Conservation (phyloP, 805 yeast species). For the Yamadazyma sp. region DNA sequence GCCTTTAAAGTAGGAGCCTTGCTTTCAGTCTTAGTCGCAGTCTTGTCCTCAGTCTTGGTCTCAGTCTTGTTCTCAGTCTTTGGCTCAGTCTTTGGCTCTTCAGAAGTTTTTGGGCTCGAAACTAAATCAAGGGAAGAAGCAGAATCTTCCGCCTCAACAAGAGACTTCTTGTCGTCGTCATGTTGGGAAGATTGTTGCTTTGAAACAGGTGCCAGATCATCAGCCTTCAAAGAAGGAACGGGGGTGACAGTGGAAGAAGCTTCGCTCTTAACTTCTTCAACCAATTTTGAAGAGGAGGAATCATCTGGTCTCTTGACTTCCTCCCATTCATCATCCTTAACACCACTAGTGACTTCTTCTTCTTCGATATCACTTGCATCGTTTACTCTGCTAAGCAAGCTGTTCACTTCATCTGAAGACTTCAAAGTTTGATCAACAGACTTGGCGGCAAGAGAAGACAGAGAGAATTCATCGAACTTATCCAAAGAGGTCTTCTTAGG, state of each 20-base stretch:
- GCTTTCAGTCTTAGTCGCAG: conserved; percentile 25
- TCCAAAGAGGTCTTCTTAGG: conserved; percentile 13
- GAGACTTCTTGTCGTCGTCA: conserved; percentile 3
- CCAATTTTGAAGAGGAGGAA: conserved; percentile 8
- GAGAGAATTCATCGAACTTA: conserved; percentile 5
- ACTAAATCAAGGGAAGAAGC: not conserved
- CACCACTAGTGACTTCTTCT: conserved; percentile 25
- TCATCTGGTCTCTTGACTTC: conserved; percentile 33
- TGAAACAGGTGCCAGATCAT: conserved; percentile 1
- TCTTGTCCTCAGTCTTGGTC: conserved; percentile 18
- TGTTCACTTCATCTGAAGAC: conserved; percentile 34
- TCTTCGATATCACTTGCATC: conserved; percentile 43
- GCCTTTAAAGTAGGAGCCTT: conserved; percentile 66
- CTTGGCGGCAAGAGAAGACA: conserved; percentile 15
- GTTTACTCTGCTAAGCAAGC: conserved; percentile 37
- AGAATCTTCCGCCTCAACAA: not conserved
- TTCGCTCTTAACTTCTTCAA: conserved; percentile 12
- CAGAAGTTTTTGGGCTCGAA: not conserved
- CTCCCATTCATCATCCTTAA: conserved; percentile 42
- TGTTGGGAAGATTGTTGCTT: conserved; percentile 2
- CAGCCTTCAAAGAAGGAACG: conserved; percentile 14
- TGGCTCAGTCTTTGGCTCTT: too few relatives aligned
- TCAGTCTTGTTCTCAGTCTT: conserved; percentile 17
- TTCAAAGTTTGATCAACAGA: conserved; percentile 41
- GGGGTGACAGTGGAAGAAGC: conserved; percentile 13